Evolutionary conservation across 257 asterid species (phyloP).

Genomic region (Datura wrightii): DNA sequence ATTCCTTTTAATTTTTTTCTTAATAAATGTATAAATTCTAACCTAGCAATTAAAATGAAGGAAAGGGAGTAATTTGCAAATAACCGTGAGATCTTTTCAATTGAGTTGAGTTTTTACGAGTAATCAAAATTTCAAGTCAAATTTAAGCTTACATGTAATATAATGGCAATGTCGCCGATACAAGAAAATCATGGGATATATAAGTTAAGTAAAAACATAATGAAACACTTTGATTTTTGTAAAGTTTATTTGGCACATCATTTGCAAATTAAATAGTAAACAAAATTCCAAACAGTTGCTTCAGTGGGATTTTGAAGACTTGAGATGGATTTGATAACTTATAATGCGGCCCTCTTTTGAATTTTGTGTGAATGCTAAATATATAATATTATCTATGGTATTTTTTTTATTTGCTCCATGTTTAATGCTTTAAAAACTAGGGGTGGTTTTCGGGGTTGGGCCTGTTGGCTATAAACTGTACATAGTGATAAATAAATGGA

Average conservation of each 20-base stretch:
- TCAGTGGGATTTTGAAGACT: background rate
- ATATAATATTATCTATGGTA: too few species aligned
- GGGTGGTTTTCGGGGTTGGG: background rate
- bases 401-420: background rate
- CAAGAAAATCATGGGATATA: too few species aligned
- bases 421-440: conserved; percentile 24
- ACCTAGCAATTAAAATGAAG: too few species aligned
- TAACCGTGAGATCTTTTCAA: background rate
- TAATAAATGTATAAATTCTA: too few species aligned
- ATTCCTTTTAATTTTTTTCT: too few species aligned
- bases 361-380: too few species aligned
- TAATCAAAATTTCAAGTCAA: background rate
- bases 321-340: background rate
- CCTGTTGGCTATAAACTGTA: background rate
- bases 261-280: too few species aligned
- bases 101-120: background rate
- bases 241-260: too few species aligned
- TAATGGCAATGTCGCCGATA: background rate
- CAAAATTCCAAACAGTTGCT: too few species aligned
- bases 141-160: background rate
- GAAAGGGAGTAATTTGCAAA: too few species aligned
- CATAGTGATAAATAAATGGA: background rate
- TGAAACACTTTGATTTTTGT: too few species aligned
- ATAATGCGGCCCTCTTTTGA: background rate
- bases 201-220: too few species aligned